Conservation (phyloP, 164 flowering plant species). For the Buxus sempervirens region DNA sequence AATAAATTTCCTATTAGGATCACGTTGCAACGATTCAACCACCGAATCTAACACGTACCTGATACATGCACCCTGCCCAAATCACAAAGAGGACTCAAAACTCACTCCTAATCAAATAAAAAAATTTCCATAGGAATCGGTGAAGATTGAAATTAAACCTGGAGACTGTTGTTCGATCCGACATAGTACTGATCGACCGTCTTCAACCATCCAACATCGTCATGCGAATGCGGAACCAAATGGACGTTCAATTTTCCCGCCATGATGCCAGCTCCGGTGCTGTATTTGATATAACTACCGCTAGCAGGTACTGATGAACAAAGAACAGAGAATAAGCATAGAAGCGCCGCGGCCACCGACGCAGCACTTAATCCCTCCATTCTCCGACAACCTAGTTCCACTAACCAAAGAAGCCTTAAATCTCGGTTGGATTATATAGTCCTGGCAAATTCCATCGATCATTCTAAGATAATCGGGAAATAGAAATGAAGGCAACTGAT, state of each 20-base stretch:
- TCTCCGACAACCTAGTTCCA: background rate
- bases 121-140: background rate
- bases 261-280: constrained; percentile 50
- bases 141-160: constrained; percentile 31
- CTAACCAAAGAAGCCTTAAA: background rate
- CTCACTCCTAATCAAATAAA: background rate
- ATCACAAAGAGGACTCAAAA: constrained; percentile 7
- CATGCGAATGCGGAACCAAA: constrained; percentile 76
- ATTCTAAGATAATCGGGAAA: background rate
- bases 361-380: background rate
- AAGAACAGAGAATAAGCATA: constrained; percentile 8
- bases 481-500: background rate
- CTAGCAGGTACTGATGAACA: constrained; percentile 12
- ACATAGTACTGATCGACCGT: constrained; percentile 80
- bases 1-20: constrained; percentile 72
- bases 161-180: constrained; percentile 64
- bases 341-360: background rate
- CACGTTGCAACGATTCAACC: constrained; percentile 48
- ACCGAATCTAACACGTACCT: constrained; percentile 75
- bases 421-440: background rate
- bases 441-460: background rate
- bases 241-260: constrained; percentile 70
- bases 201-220: constrained; percentile 86
- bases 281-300: constrained; percentile 33
- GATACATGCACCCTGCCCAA: constrained; percentile 69